Evolutionary conservation across 352 stramenopile species (phyloP), one percentile per base, ranked within the genome.

Genomic region (Phytopythium sindhum): DNA sequence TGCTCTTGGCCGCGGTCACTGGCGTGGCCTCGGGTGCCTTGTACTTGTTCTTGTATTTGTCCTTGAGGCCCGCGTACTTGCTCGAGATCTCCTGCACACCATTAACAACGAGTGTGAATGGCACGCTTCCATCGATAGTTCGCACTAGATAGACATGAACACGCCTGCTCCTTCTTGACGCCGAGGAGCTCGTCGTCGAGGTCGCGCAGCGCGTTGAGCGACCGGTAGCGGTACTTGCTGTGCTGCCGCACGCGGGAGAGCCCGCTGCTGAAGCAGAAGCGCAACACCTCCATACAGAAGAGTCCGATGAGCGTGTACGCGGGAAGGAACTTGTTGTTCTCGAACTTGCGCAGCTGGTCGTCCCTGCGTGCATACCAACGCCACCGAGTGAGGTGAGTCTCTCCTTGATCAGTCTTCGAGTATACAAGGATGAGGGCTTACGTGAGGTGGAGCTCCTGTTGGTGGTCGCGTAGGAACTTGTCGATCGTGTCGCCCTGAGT

Each of bases 21-120:
- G 67, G 61, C 19, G 64, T 73, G 50, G 73, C 56, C 60, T 84
- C 73, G 0, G 70, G 74, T 4, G 77, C 67, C 28, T 78, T 63
- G 64, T 93, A 91, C 63, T 93, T 93, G 66, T 88, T 85, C 39
- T 71, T 75, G 69, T 93, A 93, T 54, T 87, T 89, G 63, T 89
- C 76, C 60, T 84, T 86, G 39, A 93, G 67, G n/a, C 63, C 67
- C 29, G 82, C 69, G 61, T 90, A 93, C 69, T 91, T 93, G 61
- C 47, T 77, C 33, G 79, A 86, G 64, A 93, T 84, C 47, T 90
- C 79, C 82, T 91, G 54, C 35, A 23, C 19, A 55, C 7, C 39
- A 19, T 10, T 35, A 23, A 6, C 47, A 24, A 47, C 33, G 17
- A 48, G 57, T 12, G 4, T 29, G 5, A 39, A 10, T 12, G 33